These are phyloP conservation scores for Raffaelea albimanens DNA, from an alignment of 2,329 filamentous ascomycete genomes.

Conservation along the genomic window DNA sequence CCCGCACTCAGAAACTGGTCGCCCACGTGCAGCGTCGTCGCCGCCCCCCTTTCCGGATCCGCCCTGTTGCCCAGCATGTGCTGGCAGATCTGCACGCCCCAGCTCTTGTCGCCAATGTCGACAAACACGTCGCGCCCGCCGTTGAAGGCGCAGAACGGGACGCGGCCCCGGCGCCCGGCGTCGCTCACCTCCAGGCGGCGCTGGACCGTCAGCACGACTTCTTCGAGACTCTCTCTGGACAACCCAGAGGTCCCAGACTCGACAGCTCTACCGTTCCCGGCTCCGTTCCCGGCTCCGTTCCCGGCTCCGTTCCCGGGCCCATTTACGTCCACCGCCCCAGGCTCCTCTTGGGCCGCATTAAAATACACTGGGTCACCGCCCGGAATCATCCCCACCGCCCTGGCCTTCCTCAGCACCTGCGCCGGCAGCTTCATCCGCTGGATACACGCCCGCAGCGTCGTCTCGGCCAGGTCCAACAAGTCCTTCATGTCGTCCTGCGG, in stretches of 20 bases:
- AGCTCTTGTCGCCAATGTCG: slow-evolving; percentile 95
- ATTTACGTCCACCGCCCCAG: no score
- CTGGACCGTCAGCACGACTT: slow-evolving; percentile 90
- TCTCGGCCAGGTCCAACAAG: slow-evolving; percentile 84
- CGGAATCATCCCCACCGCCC: slow-evolving; percentile 74
- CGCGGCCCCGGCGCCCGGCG: slow-evolving; percentile 42
- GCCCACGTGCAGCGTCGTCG: slow-evolving; percentile 73
- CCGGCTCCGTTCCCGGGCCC: no score
- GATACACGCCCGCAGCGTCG: slow-evolving; percentile 72
- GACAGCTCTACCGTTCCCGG: no score
- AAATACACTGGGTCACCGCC: no score
- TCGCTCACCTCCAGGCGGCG: slow-evolving; percentile 78
- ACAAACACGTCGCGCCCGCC: slow-evolving; percentile 97
- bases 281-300: no score
- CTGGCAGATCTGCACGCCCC: slow-evolving; percentile 90
- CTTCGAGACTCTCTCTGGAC: slow-evolving; percentile 77
- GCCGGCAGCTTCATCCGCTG: slow-evolving; percentile 72
- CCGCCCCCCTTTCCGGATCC: no score
- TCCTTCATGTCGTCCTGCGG: slow-evolving; percentile 64
- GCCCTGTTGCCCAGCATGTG: slow-evolving; percentile 8
- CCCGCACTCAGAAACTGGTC: slow-evolving; percentile 95
- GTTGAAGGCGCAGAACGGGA: slow-evolving; percentile 98
- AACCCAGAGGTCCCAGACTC: slow-evolving; percentile 2
- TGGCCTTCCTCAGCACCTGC: slow-evolving; percentile 74
- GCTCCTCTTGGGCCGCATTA: no score